Evolutionary conservation across 441 rosid genomes (phyloP), one percentile per base, ranked within the genome.

Genomic region (Melianthus villosus): DNA sequence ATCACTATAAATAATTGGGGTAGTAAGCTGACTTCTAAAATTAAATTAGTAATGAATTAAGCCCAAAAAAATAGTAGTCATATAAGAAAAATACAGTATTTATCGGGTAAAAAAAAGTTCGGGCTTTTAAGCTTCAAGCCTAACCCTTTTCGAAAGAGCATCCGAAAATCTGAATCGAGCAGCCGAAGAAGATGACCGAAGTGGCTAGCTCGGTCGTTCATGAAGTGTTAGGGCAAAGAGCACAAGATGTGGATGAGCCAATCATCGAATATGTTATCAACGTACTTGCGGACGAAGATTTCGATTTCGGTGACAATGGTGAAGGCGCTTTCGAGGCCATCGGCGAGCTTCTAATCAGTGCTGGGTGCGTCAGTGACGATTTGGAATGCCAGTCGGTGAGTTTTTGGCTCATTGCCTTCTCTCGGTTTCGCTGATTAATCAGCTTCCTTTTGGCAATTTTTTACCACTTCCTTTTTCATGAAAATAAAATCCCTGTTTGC

Each of bases 221-320:
- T 67, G 82, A 80, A 40, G 92, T 87, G 41, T 75, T 83, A 0
- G 95, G 97, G 28, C 69, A 48, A 38, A 63, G 87, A 28, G 51
- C 69, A 10, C 65, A 62, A 57, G 92, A 78, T 33, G 92, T 89
- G 34, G 94, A 85, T 62, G 75, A 83, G 55, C 97, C 97, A 7
- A 83, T 89, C 51, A 62, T 83, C 48, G 95, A 83, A 13, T 83
- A 83, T 78, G 78, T 89, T 65, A 65, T 83, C 64, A 89, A 83
- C 51, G 95, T 89, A 54, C 95, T 89, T 44, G 95, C 95, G 26
- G 95, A 83, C 52, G 94, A 83, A 23, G 95, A 81, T 62, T 83
- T 89, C 67, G 95, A 89, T 54, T 83, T 81, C 62, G 97, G 95
- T 38, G 79, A 68, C 41, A 81, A 79, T 32, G 97, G 97, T 3